These are phyloP conservation scores for Polyplosphaeria fusca DNA, from an alignment of 495 filamentous ascomycete species.

Conservation along the genomic window DNA sequence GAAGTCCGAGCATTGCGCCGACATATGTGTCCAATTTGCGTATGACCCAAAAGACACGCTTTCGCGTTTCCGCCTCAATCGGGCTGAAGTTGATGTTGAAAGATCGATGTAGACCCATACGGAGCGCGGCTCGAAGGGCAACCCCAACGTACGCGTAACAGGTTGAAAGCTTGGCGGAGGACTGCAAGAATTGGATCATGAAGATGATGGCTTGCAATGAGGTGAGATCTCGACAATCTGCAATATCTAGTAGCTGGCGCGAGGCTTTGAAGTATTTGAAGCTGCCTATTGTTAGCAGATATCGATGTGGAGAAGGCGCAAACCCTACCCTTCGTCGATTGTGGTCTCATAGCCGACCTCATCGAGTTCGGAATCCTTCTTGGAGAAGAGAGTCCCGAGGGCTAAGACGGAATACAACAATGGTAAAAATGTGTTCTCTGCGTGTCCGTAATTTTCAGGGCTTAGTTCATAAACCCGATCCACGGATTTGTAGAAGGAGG, in stretches of 20 bases:
- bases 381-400: constrained; percentile 79
- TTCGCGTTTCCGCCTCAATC: constrained; percentile 78
- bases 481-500: constrained; percentile 74
- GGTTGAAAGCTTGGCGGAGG: constrained; percentile 82
- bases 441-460: constrained; percentile 63
- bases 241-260: constrained; percentile 80
- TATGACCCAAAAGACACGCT: constrained; percentile 85
- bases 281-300: constrained; percentile 46
- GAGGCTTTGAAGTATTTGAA: constrained; percentile 81
- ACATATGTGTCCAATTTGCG: constrained; percentile 95
- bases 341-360: constrained; percentile 64
- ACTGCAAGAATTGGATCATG: constrained; percentile 91
- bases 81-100: constrained; percentile 72
- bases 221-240: constrained; percentile 81
- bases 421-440: constrained; percentile 78
- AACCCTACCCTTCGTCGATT: constrained; percentile 73
- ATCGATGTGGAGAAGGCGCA: not conserved
- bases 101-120: constrained; percentile 84
- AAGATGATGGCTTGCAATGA: constrained; percentile 85
- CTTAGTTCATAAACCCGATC: constrained; percentile 75
- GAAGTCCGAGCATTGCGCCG: constrained; percentile 81
- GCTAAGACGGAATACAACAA: constrained; percentile 80
- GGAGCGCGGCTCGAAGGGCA: constrained; percentile 76
- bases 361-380: constrained; percentile 48
- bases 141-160: constrained; percentile 94